Evolutionary conservation across 345 rosid species (phyloP).

Genomic region (thale cress (Arabidopsis thaliana)): TAIR10.1 NC_003074.8:610001-610500

Average conservation of each 20-base stretch:
- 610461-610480: constrained; percentile 81
- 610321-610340: background rate
- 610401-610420: constrained; percentile 46
- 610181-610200: constrained; percentile 71
- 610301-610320: constrained; percentile 49
- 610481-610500: constrained; percentile 71
- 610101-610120: constrained; percentile 49
- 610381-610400: background rate
- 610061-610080: background rate
- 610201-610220: constrained; percentile 61
- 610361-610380: background rate
- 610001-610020: constrained; percentile 68
- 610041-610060: constrained; percentile 41
- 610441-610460: constrained; percentile 84
- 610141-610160: constrained; percentile 56
- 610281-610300: constrained; percentile 77
- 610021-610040: constrained; percentile 40
- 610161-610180: constrained; percentile 79
- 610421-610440: constrained; percentile 56
- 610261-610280: constrained; percentile 61
- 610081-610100: background rate
- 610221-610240: constrained; percentile 47
- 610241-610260: constrained; percentile 67
- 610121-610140: constrained; percentile 61
- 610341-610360: background rate